Base-by-base conservation (phyloP, 129 eudicot genomes). In the Arctium lappa region DNA sequence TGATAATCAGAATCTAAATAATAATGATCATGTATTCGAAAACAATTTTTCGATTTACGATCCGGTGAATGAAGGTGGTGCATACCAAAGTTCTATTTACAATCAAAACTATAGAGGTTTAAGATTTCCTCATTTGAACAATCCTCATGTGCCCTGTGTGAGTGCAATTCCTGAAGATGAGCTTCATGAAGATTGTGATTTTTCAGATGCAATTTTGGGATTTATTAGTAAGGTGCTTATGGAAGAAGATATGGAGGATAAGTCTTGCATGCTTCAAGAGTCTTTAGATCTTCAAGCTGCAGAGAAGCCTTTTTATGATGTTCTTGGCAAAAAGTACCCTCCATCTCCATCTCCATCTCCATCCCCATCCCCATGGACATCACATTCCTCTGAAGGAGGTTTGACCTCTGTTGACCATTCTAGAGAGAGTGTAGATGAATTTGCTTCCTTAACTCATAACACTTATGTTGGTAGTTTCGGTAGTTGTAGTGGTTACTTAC, bases 211-310 rank as follows among this genome's bases (percentile, higher is more conserved):
- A 2, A 80, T 91, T 37, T 84, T 89, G 85, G 88, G 87, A 13
- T 91, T 86, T 79, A 86, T 91, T 74, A 91, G 86, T 71, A 84
- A 89, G 78, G 88, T 91, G 53, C 89, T 91, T 4, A 89, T 91
- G 97, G 93, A 90, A 81, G 97, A 91, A 71, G 93, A 91, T 32
- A 84, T 89, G 86, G 93, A 85, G 33, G 93, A 91, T 13, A 86
- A 69, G 73, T 75, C 90, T 15, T 86, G 87, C 63, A 86, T 91
- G 91, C 90, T 86, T 75, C 90, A 91, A 62, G 93, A 89, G 16
- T 88, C 91, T 63, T 60, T 89, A 75, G 91, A 86, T 75, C 91
- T 91, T 86, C 93, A 91, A 85, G 97, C 90, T 82, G 90, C 91
- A 1, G 97, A 91, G 75, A 91, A 88, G 72, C 84, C 96, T 8